Percentiles rank a stretch among this genome's conserved stretches.
Evolutionary conservation across 2,329 filamentous ascomycete species (phyloP).

Genomic region (Aspergillus ochraceoroseus): DNA sequence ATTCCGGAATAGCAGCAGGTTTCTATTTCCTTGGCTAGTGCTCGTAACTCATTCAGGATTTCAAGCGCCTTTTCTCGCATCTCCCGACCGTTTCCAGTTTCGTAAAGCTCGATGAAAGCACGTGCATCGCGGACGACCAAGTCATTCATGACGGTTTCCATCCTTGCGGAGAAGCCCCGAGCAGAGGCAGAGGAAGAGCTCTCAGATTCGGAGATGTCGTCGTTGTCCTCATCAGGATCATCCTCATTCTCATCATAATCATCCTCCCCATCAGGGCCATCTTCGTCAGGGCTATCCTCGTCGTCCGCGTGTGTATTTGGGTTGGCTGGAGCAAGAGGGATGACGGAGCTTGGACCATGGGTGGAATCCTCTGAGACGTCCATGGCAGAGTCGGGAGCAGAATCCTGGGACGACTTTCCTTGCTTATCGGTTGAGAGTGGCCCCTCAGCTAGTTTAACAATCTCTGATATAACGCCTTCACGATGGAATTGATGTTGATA

Average conservation of each 20-base stretch:
- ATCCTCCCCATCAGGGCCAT: constrained; percentile 49
- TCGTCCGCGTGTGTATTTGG: constrained; percentile 35
- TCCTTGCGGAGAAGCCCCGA: constrained; percentile 37
- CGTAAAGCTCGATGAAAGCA: constrained; percentile 77
- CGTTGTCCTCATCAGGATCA: constrained; percentile 40
- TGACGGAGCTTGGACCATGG: constrained; percentile 13
- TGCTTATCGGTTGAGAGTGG: constrained; percentile 29
- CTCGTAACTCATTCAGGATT: constrained; percentile 68
- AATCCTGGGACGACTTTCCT: constrained; percentile 11
- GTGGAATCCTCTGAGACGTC: constrained; percentile 20
- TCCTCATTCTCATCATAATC: constrained; percentile 53
- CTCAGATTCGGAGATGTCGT: constrained; percentile 60
- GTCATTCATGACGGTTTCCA: constrained; percentile 56
- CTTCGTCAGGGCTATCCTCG: constrained; percentile 47
- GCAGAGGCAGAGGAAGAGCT: constrained; percentile 56
- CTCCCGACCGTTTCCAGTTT: constrained; percentile 66
- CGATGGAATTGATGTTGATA: constrained; percentile 97
- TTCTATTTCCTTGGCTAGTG: constrained; percentile 66
- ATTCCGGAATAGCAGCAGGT: constrained; percentile 61
- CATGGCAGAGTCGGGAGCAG: constrained; percentile 16
- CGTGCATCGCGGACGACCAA: constrained; percentile 72
- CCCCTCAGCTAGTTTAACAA: constrained; percentile 66
- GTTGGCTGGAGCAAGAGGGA: constrained; percentile 10
- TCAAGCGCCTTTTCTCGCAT: constrained; percentile 74
- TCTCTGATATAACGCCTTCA: constrained; percentile 90